Base-by-base conservation (phyloP, 257 asterid genomes). In the Solanum virginianum region DNA sequence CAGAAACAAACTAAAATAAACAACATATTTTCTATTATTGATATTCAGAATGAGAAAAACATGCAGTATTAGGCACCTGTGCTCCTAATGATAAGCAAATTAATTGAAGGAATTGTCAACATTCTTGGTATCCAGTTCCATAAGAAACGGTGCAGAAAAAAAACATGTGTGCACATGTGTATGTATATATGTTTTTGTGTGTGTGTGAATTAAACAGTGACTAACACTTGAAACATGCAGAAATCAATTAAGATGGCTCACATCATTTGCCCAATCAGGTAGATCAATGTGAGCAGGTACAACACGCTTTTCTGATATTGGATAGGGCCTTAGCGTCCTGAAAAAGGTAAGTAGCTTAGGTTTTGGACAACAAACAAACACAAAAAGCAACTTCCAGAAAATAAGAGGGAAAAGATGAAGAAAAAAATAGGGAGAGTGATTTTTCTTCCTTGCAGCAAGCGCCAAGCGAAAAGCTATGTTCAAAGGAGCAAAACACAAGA, bases 181-280 rank as follows among this genome's bases (percentile, higher is more conserved):
- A 22, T 49, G 81, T 9, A 20, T 18, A 36, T 36, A 3, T 17
- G 74, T 15, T 66, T 18, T 6, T 10, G 0, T 71, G 80, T 20
- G 39, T 63, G 80, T 71, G 55, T 10, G 29, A 10, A 71, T 20
- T n/a, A 71, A 9, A 1, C 18, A 2, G 45, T 10, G 16, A 14
- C 47, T 15, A 49, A 15, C 43, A 51, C 17, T 53, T 16, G 45
- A 9, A 77, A 16, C 15, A 79, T 29, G 70, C 82, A 68, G 62
- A 68, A 81, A 79, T 36, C 75, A 85, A 62, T 82, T 43, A 80
- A 80, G 86, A 87, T 87, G 80, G 85, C 98, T 91, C 84, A 95
- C 99, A 86, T 95, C 99, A 86, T 80, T 80, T 77, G 99, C 97
- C 99, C 99, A 97, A 86, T 97, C 99, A 86, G 99, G 99, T 80